Conservation (phyloP, 345 rosid genomes). For the Eucalyptus curtisii region DNA sequence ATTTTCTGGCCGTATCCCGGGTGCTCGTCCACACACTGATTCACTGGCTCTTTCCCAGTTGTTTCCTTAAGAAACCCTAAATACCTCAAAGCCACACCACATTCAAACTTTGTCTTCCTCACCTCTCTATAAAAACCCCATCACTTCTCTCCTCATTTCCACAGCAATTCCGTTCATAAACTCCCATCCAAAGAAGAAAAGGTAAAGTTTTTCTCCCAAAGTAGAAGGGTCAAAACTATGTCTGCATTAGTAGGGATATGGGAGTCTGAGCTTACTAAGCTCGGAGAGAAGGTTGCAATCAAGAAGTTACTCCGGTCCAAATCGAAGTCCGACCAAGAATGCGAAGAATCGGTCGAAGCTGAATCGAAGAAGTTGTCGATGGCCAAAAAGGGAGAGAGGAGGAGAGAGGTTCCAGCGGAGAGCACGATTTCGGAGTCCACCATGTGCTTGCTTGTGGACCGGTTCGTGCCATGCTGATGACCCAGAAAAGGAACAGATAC, state of each 20-base stretch:
- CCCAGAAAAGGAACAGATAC: not conserved
- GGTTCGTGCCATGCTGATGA: conserved; percentile 65
- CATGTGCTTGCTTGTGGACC: conserved; percentile 68
- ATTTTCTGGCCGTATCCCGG: not conserved
- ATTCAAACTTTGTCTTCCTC: not conserved
- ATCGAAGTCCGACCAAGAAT: not conserved
- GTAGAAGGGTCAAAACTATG: not conserved
- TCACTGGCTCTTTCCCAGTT: not conserved
- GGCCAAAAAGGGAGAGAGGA: conserved; percentile 7
- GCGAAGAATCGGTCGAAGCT: not conserved
- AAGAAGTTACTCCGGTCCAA: not conserved
- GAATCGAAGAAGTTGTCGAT: not conserved
- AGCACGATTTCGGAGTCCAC: conserved; percentile 51
- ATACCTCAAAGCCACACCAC: not conserved
- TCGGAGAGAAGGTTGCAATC: not conserved
- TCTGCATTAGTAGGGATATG: not conserved
- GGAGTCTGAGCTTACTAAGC: not conserved
- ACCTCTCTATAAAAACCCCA: not conserved
- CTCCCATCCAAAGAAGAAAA: not conserved
- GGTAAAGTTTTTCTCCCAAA: not conserved
- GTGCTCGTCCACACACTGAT: not conserved
- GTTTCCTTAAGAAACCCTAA: not conserved
- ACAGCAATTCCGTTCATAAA: not conserved
- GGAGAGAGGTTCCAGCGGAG: conserved; percentile 7
- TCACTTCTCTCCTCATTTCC: not conserved